phyloP scores from a whole-genome alignment of 208 protist genomes.

The Acanthamoeba triangularis region DNA sequence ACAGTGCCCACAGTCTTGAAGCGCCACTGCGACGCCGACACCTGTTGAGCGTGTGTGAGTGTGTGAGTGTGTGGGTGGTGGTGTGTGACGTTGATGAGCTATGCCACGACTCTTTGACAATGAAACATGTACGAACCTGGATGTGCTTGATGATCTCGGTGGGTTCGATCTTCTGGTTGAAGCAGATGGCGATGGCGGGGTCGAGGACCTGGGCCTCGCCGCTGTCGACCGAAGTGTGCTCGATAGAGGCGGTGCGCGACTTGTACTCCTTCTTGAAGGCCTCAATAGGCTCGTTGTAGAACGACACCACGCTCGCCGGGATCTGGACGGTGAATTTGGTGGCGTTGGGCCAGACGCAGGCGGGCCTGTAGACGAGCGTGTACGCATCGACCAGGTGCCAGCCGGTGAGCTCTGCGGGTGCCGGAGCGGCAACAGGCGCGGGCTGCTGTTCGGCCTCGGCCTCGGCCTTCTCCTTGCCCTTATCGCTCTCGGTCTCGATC shows the following conservation, averaged over 20 bases:
- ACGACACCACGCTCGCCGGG: conserved; percentile 26
- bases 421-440: background rate
- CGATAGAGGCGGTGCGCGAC: background rate
- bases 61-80: background rate
- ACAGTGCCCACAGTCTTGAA: conserved; percentile 28
- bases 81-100: background rate
- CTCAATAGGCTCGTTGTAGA: conserved; percentile 71
- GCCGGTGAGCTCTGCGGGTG: background rate
- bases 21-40: conserved; percentile 36
- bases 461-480: background rate
- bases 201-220: conserved; percentile 46
- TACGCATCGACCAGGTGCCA: conserved; percentile 7
- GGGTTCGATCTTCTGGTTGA: conserved; percentile 65
- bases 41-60: background rate
- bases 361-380: conserved; percentile 1
- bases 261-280: conserved; percentile 47
- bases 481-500: background rate
- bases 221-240: background rate
- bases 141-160: conserved; percentile 51
- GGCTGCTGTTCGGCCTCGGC: background rate
- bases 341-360: background rate
- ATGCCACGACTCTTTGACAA: background rate
- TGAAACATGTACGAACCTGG: background rate
- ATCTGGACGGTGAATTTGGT: conserved; percentile 45
- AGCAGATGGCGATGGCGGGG: conserved; percentile 60